phyloP scores from a whole-genome alignment of 495 filamentous ascomycete species.

The Daldinia childiae region DNA sequence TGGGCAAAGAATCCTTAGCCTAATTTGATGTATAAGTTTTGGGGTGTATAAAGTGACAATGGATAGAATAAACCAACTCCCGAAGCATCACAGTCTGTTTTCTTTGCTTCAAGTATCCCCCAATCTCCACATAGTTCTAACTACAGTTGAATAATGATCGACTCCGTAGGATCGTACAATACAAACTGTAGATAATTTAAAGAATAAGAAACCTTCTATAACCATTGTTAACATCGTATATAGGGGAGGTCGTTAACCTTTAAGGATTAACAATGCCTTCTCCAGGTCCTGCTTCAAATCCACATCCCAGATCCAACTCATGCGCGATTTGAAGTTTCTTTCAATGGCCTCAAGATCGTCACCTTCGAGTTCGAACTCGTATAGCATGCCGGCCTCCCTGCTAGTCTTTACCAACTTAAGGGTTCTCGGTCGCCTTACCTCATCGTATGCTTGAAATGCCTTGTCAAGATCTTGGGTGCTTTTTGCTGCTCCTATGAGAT shows the following conservation, averaged over 20 bases:
- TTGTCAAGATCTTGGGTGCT: constrained; percentile 51
- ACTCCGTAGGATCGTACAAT: background rate
- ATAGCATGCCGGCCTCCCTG: constrained; percentile 50
- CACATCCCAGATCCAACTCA: constrained; percentile 51
- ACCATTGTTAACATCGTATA: background rate
- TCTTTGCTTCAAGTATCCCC: background rate
- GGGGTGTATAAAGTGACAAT: too few relatives aligned
- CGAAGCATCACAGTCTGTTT: background rate
- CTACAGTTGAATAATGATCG: background rate
- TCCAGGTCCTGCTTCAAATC: constrained; percentile 45
- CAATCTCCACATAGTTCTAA: too few relatives aligned
- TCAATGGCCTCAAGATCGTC: constrained; percentile 46
- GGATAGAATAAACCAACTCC: background rate
- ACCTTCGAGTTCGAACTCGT: constrained; percentile 47
- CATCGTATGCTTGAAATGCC: constrained; percentile 72
- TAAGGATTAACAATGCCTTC: constrained; percentile 24
- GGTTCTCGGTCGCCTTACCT: constrained; percentile 60
- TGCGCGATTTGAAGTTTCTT: constrained; percentile 40
- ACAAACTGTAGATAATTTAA: background rate
- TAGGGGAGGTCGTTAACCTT: background rate
- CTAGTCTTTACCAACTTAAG: constrained; percentile 57
- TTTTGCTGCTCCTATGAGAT: constrained; percentile 62
- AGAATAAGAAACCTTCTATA: background rate
- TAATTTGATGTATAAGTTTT: too few relatives aligned
- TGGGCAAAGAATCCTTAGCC: too few relatives aligned